Conservation (phyloP, 139 green algal genomes). For the Chlorokybus atmophyticus region DNA sequence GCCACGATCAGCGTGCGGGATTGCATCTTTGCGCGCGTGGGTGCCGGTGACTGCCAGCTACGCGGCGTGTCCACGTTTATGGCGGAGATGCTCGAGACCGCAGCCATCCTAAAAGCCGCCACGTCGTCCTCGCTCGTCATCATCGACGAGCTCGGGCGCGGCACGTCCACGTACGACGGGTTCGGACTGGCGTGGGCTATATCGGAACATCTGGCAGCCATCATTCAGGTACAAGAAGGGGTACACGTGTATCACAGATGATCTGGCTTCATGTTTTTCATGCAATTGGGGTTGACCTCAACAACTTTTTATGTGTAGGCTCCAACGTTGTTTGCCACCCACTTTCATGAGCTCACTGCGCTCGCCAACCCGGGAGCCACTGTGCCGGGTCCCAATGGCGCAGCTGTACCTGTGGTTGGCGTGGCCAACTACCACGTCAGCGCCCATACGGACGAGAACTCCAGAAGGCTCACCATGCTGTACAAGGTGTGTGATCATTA, state of each 20-base stretch:
- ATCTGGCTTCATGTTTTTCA: too few species aligned
- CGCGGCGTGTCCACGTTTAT: constrained; percentile 95
- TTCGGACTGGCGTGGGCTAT: constrained; percentile 94
- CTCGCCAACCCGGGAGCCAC: constrained; percentile 26
- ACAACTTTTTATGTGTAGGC: too few species aligned
- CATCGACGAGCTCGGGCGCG: constrained; percentile 90
- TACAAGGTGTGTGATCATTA: constrained; percentile 51
- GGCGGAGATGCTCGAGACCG: constrained; percentile 91
- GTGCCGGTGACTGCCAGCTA: constrained; percentile 87
- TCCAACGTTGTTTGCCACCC: constrained; percentile 84
- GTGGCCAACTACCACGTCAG: constrained; percentile 51
- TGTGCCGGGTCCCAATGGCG: background rate
- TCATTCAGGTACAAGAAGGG: constrained; percentile 43
- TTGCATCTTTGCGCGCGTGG: constrained; percentile 88
- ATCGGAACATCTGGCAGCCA: constrained; percentile 72
- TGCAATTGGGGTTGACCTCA: too few species aligned
- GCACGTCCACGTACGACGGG: constrained; percentile 90
- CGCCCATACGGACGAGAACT: constrained; percentile 46
- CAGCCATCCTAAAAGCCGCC: constrained; percentile 34
- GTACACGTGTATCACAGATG: too few species aligned
- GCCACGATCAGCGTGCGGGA: constrained; percentile 77
- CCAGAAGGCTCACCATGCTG: constrained; percentile 73
- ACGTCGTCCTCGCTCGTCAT: constrained; percentile 70
- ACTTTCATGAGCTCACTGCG: constrained; percentile 96
- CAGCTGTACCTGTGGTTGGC: too few species aligned